These are phyloP conservation scores for Danielia oregonensis DNA, from an alignment of 805 yeast species.

Conservation along the genomic window DNA sequence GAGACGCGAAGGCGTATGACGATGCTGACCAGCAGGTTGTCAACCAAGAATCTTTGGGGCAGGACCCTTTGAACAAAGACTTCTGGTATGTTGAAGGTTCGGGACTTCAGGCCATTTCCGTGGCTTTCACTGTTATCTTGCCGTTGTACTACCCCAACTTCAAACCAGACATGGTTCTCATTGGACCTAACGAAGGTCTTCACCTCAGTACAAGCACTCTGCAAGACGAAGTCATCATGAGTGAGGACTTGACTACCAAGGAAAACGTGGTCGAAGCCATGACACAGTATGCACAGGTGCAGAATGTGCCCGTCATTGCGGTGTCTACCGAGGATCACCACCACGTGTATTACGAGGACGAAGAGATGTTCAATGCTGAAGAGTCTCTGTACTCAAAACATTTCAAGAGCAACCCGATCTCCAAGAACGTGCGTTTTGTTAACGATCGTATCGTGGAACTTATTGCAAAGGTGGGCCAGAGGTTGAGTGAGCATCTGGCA, in stretches of 20 bases:
- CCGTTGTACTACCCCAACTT: slow-evolving; percentile 24
- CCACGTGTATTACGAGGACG: slow-evolving; percentile 33
- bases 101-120: slow-evolving; percentile 22
- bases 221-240: slow-evolving; percentile 3
- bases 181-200: slow-evolving; percentile 34
- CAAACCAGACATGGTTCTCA: slow-evolving; percentile 28
- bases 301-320: slow-evolving; percentile 18
- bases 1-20: slow-evolving; percentile 3
- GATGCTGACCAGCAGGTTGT: slow-evolving; percentile 1
- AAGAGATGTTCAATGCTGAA: slow-evolving; percentile 21
- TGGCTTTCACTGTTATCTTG: slow-evolving; percentile 24
- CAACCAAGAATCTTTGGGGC: slow-evolving; percentile 21
- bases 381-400: not conserved
- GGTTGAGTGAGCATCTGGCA: slow-evolving; percentile 4
- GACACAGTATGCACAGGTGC: slow-evolving; percentile 15
- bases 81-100: slow-evolving; percentile 33
- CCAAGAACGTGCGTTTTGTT: slow-evolving; percentile 21
- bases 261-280: slow-evolving; percentile 13
- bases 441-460: slow-evolving; percentile 21
- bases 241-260: slow-evolving; percentile 5
- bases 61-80: slow-evolving; percentile 29
- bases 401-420: slow-evolving; percentile 20
- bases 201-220: slow-evolving; percentile 6
- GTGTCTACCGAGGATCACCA: slow-evolving; percentile 25
- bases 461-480: slow-evolving; percentile 13